phyloP scores from a whole-genome alignment of 2,329 filamentous ascomycete genomes.

The Sporothrix schenckii region DNA sequence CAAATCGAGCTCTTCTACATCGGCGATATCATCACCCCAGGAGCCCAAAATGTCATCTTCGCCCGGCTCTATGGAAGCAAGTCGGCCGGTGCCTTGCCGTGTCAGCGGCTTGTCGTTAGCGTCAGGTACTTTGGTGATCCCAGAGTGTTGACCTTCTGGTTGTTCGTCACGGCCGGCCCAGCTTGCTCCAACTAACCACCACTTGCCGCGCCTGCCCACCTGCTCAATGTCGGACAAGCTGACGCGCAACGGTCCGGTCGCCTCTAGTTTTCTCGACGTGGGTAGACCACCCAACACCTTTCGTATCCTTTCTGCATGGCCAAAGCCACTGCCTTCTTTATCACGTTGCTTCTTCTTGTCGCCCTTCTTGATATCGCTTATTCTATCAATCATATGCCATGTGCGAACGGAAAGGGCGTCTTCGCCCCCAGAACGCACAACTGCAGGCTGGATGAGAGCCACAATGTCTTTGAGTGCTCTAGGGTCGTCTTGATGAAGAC shows the following conservation, averaged over 20 bases:
- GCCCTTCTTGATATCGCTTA: conserved; percentile 93
- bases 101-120: conserved; percentile 32
- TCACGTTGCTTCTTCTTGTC: conserved; percentile 67
- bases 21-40: conserved; percentile 60
- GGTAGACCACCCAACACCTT: conserved; percentile 76
- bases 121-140: conserved; percentile 32
- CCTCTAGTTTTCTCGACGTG: conserved; percentile 67
- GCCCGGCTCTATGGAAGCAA: conserved; percentile 44
- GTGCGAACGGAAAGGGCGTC: conserved; percentile 79
- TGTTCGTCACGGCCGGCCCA: conserved; percentile 58
- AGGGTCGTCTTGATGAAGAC: conserved; percentile 86
- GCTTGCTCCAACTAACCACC: conserved; percentile 98
- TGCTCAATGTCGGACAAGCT: conserved; percentile 80
- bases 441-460: conserved; percentile 71
- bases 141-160: not conserved
- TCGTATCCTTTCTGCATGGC: conserved; percentile 86
- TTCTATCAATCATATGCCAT: conserved; percentile 96
- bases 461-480: conserved; percentile 88
- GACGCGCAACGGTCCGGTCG: conserved; percentile 79
- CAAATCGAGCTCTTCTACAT: conserved; percentile 58
- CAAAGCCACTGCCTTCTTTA: conserved; percentile 64
- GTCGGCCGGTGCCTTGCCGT: conserved; percentile 39
- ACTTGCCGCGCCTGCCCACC: conserved; percentile 86
- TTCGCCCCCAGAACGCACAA: conserved; percentile 65
- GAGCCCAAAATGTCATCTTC: conserved; percentile 41